These are phyloP conservation scores for Gnomoniopsis smithogilvyi DNA, from an alignment of 2,329 filamentous ascomycete genomes.

Conservation along the genomic window DNA sequence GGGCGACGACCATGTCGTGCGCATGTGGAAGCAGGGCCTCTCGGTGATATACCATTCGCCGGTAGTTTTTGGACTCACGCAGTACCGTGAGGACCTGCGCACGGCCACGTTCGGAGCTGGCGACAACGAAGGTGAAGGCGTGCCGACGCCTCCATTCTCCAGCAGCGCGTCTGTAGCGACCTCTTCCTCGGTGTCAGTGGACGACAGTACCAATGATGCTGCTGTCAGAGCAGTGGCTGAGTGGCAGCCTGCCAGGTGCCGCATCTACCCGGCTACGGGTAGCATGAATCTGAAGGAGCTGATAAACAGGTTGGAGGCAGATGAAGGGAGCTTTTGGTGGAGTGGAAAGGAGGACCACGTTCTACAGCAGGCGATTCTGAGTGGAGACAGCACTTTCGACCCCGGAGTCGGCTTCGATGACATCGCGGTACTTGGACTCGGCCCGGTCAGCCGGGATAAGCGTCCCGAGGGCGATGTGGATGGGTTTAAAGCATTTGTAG, in stretches of 20 bases:
- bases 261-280: conserved; percentile 7
- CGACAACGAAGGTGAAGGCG: background rate
- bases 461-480: background rate
- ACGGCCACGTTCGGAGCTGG: background rate
- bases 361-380: background rate
- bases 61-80: conserved; percentile 2
- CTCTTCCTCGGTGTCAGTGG: background rate
- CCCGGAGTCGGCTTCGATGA: background rate
- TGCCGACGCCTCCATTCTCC: background rate
- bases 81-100: conserved; percentile 1
- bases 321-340: conserved; percentile 10
- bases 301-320: background rate
- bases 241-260: conserved; percentile 8
- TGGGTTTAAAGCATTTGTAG: background rate
- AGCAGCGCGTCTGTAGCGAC: background rate
- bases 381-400: background rate
- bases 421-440: background rate
- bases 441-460: background rate
- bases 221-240: background rate
- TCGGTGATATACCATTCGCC: conserved; percentile 27
- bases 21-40: conserved; percentile 29
- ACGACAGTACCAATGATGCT: background rate
- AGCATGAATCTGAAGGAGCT: conserved; percentile 6
- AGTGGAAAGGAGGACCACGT: background rate
- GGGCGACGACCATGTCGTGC: conserved; percentile 25